A percentile compares a stretch with the other conserved stretches of the same genome.
Evolutionary conservation across 441 rosid genomes (phyloP).

Genomic region (California macrophylla): DNA sequence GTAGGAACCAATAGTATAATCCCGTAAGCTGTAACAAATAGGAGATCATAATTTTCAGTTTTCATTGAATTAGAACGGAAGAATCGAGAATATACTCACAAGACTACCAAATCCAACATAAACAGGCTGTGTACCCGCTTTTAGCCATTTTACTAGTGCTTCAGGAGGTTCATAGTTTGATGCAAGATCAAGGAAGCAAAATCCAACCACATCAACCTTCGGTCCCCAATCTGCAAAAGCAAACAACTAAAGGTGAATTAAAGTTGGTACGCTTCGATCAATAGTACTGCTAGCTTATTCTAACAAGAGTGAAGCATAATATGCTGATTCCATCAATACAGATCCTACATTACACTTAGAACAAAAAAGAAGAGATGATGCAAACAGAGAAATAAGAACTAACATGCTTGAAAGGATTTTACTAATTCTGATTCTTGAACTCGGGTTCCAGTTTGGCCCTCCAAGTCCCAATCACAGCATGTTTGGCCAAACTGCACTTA

Average conservation of each 20-base stretch:
- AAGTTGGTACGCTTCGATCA: conserved; percentile 18
- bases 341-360: neutral
- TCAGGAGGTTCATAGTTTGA: conserved; percentile 93
- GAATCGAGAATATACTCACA: conserved; percentile 41
- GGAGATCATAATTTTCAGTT: neutral
- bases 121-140: conserved; percentile 80
- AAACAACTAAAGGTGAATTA: conserved; percentile 9
- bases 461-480: neutral
- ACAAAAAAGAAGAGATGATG: neutral
- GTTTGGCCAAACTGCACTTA: neutral
- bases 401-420: conserved; percentile 3
- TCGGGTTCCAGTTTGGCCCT: neutral
- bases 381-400: neutral
- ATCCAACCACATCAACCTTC: conserved; percentile 90
- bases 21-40: neutral
- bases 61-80: neutral
- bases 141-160: conserved; percentile 74
- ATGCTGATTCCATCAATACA: neutral
- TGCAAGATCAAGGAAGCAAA: conserved; percentile 97
- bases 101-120: conserved; percentile 97
- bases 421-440: neutral
- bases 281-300: conserved; percentile 3
- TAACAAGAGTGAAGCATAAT: neutral
- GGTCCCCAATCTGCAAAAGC: conserved; percentile 88
- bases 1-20: neutral